Conservation (phyloP, 1,139 yeast species). For the Kazachstania sp. region DNA sequence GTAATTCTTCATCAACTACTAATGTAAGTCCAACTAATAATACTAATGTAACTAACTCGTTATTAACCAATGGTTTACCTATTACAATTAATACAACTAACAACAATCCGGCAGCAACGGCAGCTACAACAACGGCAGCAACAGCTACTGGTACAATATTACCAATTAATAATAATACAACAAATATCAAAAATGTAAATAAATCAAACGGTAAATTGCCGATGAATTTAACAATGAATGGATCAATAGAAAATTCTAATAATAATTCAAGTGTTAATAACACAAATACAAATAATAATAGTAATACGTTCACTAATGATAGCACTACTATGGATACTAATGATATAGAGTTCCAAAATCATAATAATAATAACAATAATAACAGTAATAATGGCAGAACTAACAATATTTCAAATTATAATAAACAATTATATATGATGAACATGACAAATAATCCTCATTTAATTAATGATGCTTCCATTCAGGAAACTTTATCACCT, state of each 20-base stretch:
- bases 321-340: background rate
- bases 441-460: slow-evolving; percentile 18
- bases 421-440: slow-evolving; percentile 9
- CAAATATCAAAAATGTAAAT: background rate
- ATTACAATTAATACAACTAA: background rate
- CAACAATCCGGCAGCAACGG: too few relatives aligned
- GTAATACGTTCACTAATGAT: background rate
- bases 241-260: too few relatives aligned
- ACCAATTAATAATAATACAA: background rate
- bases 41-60: background rate
- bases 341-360: background rate
- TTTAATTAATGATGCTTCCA: slow-evolving; percentile 26
- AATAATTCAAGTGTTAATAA: background rate
- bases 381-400: background rate
- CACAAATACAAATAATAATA: background rate
- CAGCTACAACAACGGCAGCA: too few relatives aligned
- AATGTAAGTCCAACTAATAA: background rate
- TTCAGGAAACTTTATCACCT: slow-evolving; percentile 34
- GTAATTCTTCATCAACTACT: background rate
- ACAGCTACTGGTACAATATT: background rate
- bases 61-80: background rate
- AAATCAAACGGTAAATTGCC: background rate
- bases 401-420: slow-evolving; percentile 4
- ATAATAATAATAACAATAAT: background rate
- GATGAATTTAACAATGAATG: background rate